Evolutionary conservation across 495 filamentous ascomycete genomes (phyloP).

Genomic region (Aspergillus biplanus): DNA sequence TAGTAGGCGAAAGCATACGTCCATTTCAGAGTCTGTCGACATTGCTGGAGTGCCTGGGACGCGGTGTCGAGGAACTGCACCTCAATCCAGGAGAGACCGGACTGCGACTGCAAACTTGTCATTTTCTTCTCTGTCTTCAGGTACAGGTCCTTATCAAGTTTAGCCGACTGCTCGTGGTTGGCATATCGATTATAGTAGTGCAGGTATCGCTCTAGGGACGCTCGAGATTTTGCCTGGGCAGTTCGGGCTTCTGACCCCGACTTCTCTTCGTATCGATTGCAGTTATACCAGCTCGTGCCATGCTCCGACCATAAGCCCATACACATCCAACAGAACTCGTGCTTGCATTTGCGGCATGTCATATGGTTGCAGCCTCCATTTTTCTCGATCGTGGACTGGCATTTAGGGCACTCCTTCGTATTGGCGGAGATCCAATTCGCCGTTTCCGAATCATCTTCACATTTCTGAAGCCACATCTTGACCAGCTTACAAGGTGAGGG

Average conservation of each 20-base stretch:
- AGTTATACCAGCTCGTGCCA: conserved; percentile 99
- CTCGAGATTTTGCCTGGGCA: conserved; percentile 85
- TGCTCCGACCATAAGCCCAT: conserved; percentile 99
- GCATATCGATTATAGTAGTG: conserved; percentile 99
- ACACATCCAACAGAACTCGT: conserved; percentile 99
- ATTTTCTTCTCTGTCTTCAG: conserved; percentile 99
- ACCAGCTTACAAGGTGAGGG: conserved; percentile 89
- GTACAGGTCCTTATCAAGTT: conserved; percentile 94
- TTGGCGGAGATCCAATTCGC: conserved; percentile 99
- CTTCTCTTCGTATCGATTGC: conserved; percentile 95
- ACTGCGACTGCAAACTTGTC: conserved; percentile 88
- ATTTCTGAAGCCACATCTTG: conserved; percentile 97
- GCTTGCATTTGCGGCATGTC: conserved; percentile 97
- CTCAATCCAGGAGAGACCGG: conserved; percentile 98
- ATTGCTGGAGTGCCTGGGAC: conserved; percentile 91
- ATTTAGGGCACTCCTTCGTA: conserved; percentile 97
- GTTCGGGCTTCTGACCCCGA: conserved; percentile 87
- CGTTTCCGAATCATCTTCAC: conserved; percentile 96
- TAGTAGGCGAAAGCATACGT: conserved; percentile 99
- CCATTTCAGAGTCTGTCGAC: conserved; percentile 97
- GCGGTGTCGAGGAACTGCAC: conserved; percentile 94
- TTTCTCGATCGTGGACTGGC: conserved; percentile 96
- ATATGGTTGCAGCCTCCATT: conserved; percentile 99
- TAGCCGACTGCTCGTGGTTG: conserved; percentile 97
- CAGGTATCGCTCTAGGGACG: conserved; percentile 89